Evolutionary conservation across 179 eudicot genomes (phyloP), one percentile per base, ranked within the genome.

Genomic region (Dionaea muscipula): DNA sequence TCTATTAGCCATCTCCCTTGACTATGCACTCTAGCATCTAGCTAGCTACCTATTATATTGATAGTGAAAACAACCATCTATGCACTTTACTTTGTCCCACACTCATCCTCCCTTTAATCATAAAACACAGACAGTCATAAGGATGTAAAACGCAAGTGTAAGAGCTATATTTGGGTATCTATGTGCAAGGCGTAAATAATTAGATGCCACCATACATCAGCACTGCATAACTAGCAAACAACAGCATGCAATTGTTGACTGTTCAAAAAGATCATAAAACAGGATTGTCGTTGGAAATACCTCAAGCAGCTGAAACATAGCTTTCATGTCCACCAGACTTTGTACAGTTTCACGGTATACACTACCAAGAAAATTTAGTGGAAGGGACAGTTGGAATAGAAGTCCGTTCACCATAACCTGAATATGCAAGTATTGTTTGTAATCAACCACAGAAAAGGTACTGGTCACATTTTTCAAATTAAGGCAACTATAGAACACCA

Each of bases 391-490:
- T 70, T 91, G 98, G 77, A 91, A 87, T 19, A 91, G 86, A 18
- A 91, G 91, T 55, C 98, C 98, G 62, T 91, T 91, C 55, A 91
- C 95, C 98, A 91, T 87, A 61, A 91, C 98, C 98, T 91, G 76
- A 64, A 62, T n/a, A 55, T 33, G 17, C 21, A 15, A 31, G 35
- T 31, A 31, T 31, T 1, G 35, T 4, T 31, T 53, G n/a, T n/a
- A n/a, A n/a, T 41, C 38, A 45, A 57, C 47, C 46, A 31, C 13
- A 2, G 22, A 5, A 6, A 8, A 4, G 14, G 16, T 14, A 35
- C 8, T 20, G 27, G 14, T 19, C 8, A 24, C 22, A 43, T 18
- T 43, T 2, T 7, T 16, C 22, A 43, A 17, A 17, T n/a, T 2
- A 19, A 43, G 47, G 20, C 44, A 45, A 53, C 49, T n/a, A 10